These are phyloP conservation scores for Pseudonectria foliicola DNA, from an alignment of 2,329 filamentous ascomycete species.

Conservation along the genomic window DNA sequence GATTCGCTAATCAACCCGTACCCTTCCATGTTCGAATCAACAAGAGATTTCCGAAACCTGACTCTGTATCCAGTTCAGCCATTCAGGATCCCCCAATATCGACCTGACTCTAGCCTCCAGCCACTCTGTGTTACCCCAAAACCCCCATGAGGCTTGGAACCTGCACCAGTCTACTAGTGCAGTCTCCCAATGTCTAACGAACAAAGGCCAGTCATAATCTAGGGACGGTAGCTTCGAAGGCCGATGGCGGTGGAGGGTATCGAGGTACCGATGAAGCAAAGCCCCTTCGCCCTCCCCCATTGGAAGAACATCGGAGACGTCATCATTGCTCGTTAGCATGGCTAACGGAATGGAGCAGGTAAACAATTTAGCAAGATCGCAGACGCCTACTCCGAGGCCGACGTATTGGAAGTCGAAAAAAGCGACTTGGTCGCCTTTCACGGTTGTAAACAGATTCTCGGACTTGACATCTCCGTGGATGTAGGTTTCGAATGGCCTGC, in stretches of 20 bases:
- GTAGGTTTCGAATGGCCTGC: slow-evolving; percentile 43
- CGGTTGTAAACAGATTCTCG: slow-evolving; percentile 57
- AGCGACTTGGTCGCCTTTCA: slow-evolving; percentile 42
- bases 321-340: slow-evolving; percentile 35
- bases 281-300: slow-evolving; percentile 45
- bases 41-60: slow-evolving; percentile 6
- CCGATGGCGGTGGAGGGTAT: slow-evolving; percentile 22
- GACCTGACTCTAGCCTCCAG: slow-evolving; percentile 46
- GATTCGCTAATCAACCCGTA: too few species aligned
- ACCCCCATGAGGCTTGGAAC: slow-evolving; percentile 55
- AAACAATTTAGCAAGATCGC: slow-evolving; percentile 60
- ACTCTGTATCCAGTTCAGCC: slow-evolving; percentile 37
- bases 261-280: slow-evolving; percentile 45
- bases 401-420: slow-evolving; percentile 67
- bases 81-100: slow-evolving; percentile 38
- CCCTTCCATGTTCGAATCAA: too few species aligned
- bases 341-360: slow-evolving; percentile 55
- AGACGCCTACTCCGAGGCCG: slow-evolving; percentile 56
- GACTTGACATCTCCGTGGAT: slow-evolving; percentile 66
- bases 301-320: slow-evolving; percentile 29
- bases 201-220: slow-evolving; percentile 45
- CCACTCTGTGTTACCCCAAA: slow-evolving; percentile 55
- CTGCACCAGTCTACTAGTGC: slow-evolving; percentile 62
- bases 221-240: not conserved
- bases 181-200: slow-evolving; percentile 57